A percentile compares a stretch with the other conserved stretches of the same genome.
Evolutionary conservation across 2,329 filamentous ascomycete species (phyloP).

Genomic region (Fusarium miscanthi): DNA sequence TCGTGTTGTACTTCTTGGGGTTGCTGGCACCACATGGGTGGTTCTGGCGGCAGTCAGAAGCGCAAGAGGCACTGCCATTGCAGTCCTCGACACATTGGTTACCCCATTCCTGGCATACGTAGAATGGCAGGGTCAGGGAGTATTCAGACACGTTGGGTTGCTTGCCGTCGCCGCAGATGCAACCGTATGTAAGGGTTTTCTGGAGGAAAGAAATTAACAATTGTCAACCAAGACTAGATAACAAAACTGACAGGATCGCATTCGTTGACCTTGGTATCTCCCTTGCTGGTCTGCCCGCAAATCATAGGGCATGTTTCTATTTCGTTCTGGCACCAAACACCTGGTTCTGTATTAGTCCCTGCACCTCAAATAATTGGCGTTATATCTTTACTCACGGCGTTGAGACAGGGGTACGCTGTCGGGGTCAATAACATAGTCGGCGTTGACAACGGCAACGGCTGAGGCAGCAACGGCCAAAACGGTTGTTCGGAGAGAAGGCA

Average conservation of each 20-base stretch:
- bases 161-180: constrained; percentile 74
- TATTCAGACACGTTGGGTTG: constrained; percentile 80
- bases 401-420: constrained; percentile 63
- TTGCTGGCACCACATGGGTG: constrained; percentile 78
- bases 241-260: constrained; percentile 70
- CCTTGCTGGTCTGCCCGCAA: constrained; percentile 69
- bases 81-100: constrained; percentile 74
- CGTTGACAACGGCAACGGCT: constrained; percentile 63
- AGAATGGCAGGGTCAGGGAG: constrained; percentile 82
- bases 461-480: constrained; percentile 64
- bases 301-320: constrained; percentile 75
- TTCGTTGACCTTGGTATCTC: constrained; percentile 68
- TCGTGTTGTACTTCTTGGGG: constrained; percentile 69
- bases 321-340: constrained; percentile 74
- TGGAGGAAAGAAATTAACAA: constrained; percentile 43
- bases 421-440: constrained; percentile 72
- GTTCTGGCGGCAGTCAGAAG: constrained; percentile 69
- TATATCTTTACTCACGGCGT: constrained; percentile 59
- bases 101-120: constrained; percentile 77
- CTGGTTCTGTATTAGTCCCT: constrained; percentile 51
- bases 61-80: constrained; percentile 66
- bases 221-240: constrained; percentile 26
- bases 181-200: constrained; percentile 73
- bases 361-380: not conserved
- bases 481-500: constrained; percentile 66